Evolutionary conservation across 805 yeast species (phyloP).

Genomic region (Monosporozyma aquatica): DNA sequence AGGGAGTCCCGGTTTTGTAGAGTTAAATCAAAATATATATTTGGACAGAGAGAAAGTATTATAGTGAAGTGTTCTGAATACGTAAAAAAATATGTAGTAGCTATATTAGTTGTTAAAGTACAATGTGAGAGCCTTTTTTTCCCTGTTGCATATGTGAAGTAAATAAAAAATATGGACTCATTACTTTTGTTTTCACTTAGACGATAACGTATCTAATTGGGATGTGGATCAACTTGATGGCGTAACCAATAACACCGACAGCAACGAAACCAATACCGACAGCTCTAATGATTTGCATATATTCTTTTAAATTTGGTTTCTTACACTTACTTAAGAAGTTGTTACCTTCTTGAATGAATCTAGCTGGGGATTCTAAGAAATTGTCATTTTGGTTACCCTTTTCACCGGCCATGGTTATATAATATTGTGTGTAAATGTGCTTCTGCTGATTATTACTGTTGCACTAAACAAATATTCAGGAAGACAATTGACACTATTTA

Average conservation of each 20-base stretch:
- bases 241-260: constrained; percentile 97
- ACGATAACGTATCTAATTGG: constrained; percentile 95
- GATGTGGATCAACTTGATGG: constrained; percentile 86
- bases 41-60: too few relatives aligned
- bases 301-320: constrained; percentile 86
- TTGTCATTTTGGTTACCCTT: constrained; percentile 41
- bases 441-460: too few relatives aligned
- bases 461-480: too few relatives aligned
- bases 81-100: background rate
- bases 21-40: too few relatives aligned
- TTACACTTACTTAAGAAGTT: constrained; percentile 86
- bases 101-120: background rate
- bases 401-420: constrained; percentile 19
- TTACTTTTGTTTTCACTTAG: constrained; percentile 30
- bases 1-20: too few relatives aligned
- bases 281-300: constrained; percentile 80
- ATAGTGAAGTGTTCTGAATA: constrained; percentile 1
- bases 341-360: constrained; percentile 83
- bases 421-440: too few relatives aligned
- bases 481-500: too few relatives aligned
- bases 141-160: too few relatives aligned
- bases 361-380: constrained; percentile 77
- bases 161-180: too few relatives aligned
- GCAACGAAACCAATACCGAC: constrained; percentile 94
- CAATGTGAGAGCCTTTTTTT: background rate